Base-by-base conservation (phyloP, 805 yeast species). In the Wickerhamiella parazyma region DNA sequence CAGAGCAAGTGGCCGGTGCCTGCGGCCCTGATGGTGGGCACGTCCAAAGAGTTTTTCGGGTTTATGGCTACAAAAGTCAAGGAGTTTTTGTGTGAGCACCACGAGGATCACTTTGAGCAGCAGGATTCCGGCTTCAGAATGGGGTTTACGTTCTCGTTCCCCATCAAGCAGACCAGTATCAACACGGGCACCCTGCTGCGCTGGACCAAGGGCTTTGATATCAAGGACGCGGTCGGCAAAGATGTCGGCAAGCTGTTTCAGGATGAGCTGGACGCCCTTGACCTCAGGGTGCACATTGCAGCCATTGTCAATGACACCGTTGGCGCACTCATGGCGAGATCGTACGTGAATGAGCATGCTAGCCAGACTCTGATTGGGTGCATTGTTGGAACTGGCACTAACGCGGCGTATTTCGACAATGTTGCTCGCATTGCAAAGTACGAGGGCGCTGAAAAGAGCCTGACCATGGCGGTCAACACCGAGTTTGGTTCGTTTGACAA, bases 401-500 rank as follows among this genome's bases (percentile, higher is more conserved):
- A 89, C 62, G 96, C 96, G 49, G 95, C 95, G 12, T 89, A 91
- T 63, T 70, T 75, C 58, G 98, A 89, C 63, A 70, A 74, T 45
- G 60, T 86, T 42, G 77, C 73, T 34, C 72, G 78, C 44, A 82
- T 91, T 52, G 73, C 72, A 44, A 89, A 91, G 63, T 68, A 87
- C 49, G 73, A 76, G n/a, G 50, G 49, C 43, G 47, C 31, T n/a
- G 61, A 62, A 37, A 62, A 56, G 20, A 59, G 58, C 17, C 31
- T 28, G 31, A 62, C 71, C 53, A 87, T 87, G 95, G 81, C 85
- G 49, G 72, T 87, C 54, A 87, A 87, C 66, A 87, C 95, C 37
- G 98, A 91, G 64, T 91, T 97, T 95, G 97, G 97, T 49, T 85
- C 95, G 35, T 89, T 87, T 56, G 97, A 89, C 63, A 89, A 89